These are phyloP conservation scores for Trichophyton verrucosum DNA, from an alignment of 2,329 filamentous ascomycete species.

Conservation along the genomic window DNA sequence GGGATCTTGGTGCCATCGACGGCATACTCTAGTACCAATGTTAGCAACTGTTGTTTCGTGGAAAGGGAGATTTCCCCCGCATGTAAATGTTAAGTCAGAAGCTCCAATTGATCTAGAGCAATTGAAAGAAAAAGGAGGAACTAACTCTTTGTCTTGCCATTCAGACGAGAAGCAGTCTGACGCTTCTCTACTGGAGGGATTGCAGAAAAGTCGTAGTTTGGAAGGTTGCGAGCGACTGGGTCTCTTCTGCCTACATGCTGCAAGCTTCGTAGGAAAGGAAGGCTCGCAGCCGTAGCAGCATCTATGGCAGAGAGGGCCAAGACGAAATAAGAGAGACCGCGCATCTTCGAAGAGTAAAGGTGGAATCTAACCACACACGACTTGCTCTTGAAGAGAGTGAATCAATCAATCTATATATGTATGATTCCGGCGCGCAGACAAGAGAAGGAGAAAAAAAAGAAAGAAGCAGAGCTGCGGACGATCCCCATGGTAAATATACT, in stretches of 20 bases:
- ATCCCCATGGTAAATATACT: neutral
- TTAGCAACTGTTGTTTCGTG: neutral
- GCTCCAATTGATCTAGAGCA: neutral
- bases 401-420: neutral
- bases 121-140: neutral
- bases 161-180: conserved; percentile 2
- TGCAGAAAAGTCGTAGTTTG: neutral
- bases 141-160: conserved; percentile 9
- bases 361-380: neutral
- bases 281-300: conserved; percentile 2
- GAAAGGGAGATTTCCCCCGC: neutral
- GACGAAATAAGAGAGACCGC: conserved; percentile 4
- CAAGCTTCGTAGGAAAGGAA: conserved; percentile 2
- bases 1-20: conserved; percentile 53
- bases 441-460: conserved; percentile 2
- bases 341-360: conserved; percentile 4
- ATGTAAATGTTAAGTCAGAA: too few species aligned
- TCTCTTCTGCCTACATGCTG: conserved; percentile 6
- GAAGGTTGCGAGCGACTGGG: neutral
- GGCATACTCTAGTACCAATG: conserved; percentile 39
- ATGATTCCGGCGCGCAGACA: neutral
- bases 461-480: neutral
- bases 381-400: neutral
- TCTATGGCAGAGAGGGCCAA: conserved; percentile 5
- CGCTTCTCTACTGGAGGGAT: neutral